Percentiles rank a stretch among this genome's conserved stretches.
Conservation (phyloP, 2,329 filamentous ascomycete genomes). For the Xylaria sp. region DNA sequence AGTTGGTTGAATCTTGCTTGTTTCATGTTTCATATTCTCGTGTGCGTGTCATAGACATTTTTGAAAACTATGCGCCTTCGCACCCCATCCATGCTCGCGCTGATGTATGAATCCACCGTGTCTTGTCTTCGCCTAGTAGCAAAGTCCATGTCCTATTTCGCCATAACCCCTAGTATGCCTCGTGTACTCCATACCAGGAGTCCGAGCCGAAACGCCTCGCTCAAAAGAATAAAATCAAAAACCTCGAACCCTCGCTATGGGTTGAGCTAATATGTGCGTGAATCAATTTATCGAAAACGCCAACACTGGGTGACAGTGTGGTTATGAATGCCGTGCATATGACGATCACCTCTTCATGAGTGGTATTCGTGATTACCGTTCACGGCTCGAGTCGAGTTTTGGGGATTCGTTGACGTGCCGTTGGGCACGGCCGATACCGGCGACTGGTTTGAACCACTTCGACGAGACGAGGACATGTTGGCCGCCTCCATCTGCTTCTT, state of each 20-base stretch:
- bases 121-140: background rate
- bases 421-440: constrained; percentile 35
- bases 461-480: constrained; percentile 51
- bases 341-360: background rate
- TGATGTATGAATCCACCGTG: background rate
- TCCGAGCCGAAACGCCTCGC: constrained; percentile 19
- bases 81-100: background rate
- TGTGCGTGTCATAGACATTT: background rate
- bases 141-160: background rate
- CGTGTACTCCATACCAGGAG: constrained; percentile 7
- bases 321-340: background rate
- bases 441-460: constrained; percentile 28
- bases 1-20: too few relatives aligned
- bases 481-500: constrained; percentile 68
- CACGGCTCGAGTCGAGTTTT: constrained; percentile 11
- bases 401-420: constrained; percentile 31
- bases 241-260: background rate
- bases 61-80: background rate
- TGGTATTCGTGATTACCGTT: constrained; percentile 17
- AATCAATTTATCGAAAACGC: constrained; percentile 3
- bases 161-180: background rate
- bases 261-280: constrained; percentile 10
- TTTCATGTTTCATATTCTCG: too few relatives aligned
- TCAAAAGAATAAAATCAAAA: constrained; percentile 1
- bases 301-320: background rate